Evolutionary conservation across 805 yeast genomes (phyloP).

Genomic region (Candida xyloterini): DNA sequence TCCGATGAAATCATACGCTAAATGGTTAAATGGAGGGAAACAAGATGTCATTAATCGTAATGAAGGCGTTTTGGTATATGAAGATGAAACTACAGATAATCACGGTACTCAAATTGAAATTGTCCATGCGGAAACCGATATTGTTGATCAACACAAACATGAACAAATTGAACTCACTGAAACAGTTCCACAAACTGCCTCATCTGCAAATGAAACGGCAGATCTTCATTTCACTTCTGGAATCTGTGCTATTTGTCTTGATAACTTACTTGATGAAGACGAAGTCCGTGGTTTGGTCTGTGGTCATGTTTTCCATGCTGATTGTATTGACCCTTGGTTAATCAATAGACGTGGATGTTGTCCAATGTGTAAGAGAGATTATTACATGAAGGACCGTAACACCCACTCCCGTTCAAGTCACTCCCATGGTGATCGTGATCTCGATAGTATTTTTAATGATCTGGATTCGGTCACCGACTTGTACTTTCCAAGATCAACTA

Average conservation of each 20-base stretch:
- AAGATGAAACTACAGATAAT: conserved; percentile 35
- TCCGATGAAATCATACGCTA: conserved; percentile 53
- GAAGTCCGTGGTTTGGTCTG: conserved; percentile 71
- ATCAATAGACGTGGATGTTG: conserved; percentile 73
- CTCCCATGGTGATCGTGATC: conserved; percentile 21
- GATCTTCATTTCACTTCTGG: conserved; percentile 60
- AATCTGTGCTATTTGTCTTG: conserved; percentile 76
- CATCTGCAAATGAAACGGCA: conserved; percentile 4
- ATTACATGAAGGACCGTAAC: conserved; percentile 40
- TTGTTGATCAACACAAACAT: conserved; percentile 10
- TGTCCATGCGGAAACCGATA: conserved; percentile 12
- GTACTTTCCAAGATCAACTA: conserved; percentile 25
- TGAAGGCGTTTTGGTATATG: conserved; percentile 31
- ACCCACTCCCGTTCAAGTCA: conserved; percentile 2
- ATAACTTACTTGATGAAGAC: conserved; percentile 58
- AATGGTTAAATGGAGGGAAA: conserved; percentile 62
- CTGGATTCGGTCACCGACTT: conserved; percentile 18
- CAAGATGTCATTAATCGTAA: conserved; percentile 48
- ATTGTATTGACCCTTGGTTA: conserved; percentile 81
- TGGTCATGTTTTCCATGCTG: conserved; percentile 79
- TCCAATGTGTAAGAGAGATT: conserved; percentile 78
- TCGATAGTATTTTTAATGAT: conserved; percentile 25
- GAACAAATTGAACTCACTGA: conserved; percentile 12
- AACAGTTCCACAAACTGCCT: conserved; percentile 8
- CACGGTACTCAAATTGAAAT: background rate